Base-by-base conservation (phyloP, 257 asterid genomes). In the Cynanchum wilfordii region DNA sequence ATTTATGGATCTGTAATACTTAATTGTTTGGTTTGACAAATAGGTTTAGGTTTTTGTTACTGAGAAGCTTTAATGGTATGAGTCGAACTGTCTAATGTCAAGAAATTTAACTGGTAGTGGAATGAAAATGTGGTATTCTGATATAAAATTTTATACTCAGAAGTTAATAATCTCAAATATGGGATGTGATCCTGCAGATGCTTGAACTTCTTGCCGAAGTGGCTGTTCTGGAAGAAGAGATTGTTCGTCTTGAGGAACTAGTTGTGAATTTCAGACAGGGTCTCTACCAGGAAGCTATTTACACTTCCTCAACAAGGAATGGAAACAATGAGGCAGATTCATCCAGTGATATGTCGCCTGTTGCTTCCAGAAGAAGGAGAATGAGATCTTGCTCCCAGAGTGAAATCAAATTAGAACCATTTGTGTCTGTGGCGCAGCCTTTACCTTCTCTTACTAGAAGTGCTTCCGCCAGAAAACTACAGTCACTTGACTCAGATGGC, bases 161-260 rank as follows among this genome's bases (percentile, higher is more conserved):
- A 54, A 55, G 19, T 56, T 19, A n/a, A 15, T 33, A 19, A 73
- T 71, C 42, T 78, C 45, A 30, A 19, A 36, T 13, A 33, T 22
- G 44, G 72, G 27, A 9, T 4, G 6, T 67, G 51, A 60, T 67
- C 36, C 70, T 84, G 79, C 73, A 93, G 98, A 87, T 90, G 36
- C 77, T 90, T 67, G 97, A 93, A 83, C 96, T 93, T 84, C 90
- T 93, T 62, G 98, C 97, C 44, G 98, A 93, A 84, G 97, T 93
- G 81, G 98, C 97, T 51, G 97, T 93, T 59, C 79, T 93, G 52
- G 98, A 93, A 81, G 98, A 93, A 80, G 97, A 93, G 76, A 97
- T 93, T 52, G 92, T 89, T 73, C 82, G 90, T 68, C 92, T 93
- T 10, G 97, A 93, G 78, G 96, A 89, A 76, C 84, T 84, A 74